Evolutionary conservation across 257 asterid species (phyloP), one percentile per base, ranked within the genome.

Genomic region (Leptodermis oblonga): DNA sequence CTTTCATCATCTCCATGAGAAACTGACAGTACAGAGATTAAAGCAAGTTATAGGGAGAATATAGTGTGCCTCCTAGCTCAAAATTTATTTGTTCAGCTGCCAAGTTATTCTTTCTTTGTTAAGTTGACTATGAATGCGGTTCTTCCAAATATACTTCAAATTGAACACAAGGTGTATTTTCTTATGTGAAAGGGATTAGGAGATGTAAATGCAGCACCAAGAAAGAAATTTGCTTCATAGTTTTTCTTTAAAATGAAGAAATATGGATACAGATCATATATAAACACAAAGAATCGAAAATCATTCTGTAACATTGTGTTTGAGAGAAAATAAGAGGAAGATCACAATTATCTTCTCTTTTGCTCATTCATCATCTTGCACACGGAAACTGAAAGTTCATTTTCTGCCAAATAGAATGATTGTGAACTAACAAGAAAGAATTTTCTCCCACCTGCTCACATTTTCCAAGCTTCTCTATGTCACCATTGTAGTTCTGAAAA

Each of bases 1-100:
- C 93, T 75, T 87, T 87, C 82, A 86, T 86, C 82, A 91, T 66
- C 90, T 88, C 96, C 86, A 86, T 37, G 85, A 91, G 87, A 77
- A 88, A 91, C 96, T 91, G 94, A 74, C 73, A 73, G 30, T 10
- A 46, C 15, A 67, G 54, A 69, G 39, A 59, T 70, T 12, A 65
- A 33, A 51, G 67, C 34, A 22, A 25, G 71, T 52, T 63, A 28
- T 49, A 55, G 17, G 52, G 39, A 1, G 18, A 31, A 45, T 8
- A 18, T 18, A 9, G 25, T 43, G 52, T 33, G 11, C 3, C 30
- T 34, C 45, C 30, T 30, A 45, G 31, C 11, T 43, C n/a, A 58
- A 30, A 28, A 31, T 45, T 28, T n/a, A 53, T 41, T 23, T 11
- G 31, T 28, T 25, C 39, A 43, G 49, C 53, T 28, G 20, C 17